A percentile compares a stretch with the other conserved stretches of the same genome.
Evolutionary conservation across 306 rosid genomes (phyloP).

Genomic region (Trifolium pratense): DNA sequence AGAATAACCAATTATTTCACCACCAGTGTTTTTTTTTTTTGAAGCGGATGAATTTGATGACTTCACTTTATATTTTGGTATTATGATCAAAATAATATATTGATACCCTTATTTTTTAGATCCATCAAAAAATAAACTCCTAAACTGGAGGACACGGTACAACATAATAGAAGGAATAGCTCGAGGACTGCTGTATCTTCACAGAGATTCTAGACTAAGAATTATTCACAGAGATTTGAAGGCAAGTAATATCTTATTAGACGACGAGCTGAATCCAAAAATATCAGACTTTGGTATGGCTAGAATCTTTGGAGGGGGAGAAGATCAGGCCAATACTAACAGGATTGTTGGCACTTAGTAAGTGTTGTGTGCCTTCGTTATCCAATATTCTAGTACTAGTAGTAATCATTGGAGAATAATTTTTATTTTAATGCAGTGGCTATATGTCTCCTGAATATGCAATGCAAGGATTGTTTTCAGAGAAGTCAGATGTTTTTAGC

Average conservation of each 20-base stretch:
- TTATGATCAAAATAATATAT: neutral
- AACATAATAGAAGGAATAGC: conserved; percentile 42
- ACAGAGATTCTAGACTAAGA: conserved; percentile 41
- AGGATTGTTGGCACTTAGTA: conserved; percentile 45
- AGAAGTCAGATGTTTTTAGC: conserved; percentile 51
- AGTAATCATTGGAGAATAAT: neutral
- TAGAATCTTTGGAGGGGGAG: conserved; percentile 42
- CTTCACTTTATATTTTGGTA: neutral
- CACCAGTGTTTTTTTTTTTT: neutral
- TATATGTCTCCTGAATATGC: conserved; percentile 48
- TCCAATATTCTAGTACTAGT: neutral
- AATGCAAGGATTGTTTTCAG: conserved; percentile 37
- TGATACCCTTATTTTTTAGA: neutral
- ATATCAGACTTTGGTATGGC: conserved; percentile 52
- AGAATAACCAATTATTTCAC: neutral
- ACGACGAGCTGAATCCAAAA: conserved; percentile 38
- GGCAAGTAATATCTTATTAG: conserved; percentile 40
- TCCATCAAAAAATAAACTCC: conserved; percentile 4
- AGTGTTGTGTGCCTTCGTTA: neutral
- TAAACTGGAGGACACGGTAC: conserved; percentile 32
- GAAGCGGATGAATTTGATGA: neutral
- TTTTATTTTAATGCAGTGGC: conserved; percentile 27
- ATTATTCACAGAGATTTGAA: conserved; percentile 45
- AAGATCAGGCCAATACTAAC: conserved; percentile 23
- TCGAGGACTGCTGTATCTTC: conserved; percentile 44